Conservation (phyloP, 805 yeast genomes). For the Wickerhamiella azyma region DNA sequence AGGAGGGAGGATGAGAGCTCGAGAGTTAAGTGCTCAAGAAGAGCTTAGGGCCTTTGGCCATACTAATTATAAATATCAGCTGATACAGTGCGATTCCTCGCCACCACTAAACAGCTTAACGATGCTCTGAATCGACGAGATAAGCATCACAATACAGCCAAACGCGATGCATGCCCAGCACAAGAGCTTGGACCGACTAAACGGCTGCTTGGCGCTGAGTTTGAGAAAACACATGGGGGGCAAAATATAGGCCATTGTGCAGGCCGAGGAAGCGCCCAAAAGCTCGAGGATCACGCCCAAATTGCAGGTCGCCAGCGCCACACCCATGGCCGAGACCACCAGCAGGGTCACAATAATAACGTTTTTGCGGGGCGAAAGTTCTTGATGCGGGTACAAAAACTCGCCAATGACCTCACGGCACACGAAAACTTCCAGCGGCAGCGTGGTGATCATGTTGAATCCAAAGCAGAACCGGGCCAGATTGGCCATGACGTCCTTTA, state of each 20-base stretch:
- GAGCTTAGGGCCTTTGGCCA: no score
- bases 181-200: conserved; percentile 35
- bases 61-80: conserved; percentile 6
- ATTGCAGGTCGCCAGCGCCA: conserved; percentile 70
- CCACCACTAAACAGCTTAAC: conserved; percentile 30
- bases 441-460: conserved; percentile 80
- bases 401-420: conserved; percentile 77
- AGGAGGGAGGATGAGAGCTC: conserved; percentile 8
- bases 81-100: conserved; percentile 11
- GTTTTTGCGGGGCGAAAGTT: conserved; percentile 31
- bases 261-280: conserved; percentile 88
- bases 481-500: conserved; percentile 60
- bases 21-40: no score
- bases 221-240: conserved; percentile 77
- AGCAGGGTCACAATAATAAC: conserved; percentile 48
- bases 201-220: conserved; percentile 37
- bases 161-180: conserved; percentile 49
- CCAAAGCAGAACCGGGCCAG: conserved; percentile 87
- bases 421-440: conserved; percentile 83
- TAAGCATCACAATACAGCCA: conserved; percentile 64
- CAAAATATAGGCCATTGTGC: conserved; percentile 78
- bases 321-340: conserved; percentile 56
- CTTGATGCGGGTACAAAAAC: conserved; percentile 29
- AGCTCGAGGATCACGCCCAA: conserved; percentile 79
- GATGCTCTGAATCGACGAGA: conserved; percentile 69